Base-by-base conservation (phyloP, 2,329 filamentous ascomycete genomes). In the Pseudopithomyces chartarum region DNA sequence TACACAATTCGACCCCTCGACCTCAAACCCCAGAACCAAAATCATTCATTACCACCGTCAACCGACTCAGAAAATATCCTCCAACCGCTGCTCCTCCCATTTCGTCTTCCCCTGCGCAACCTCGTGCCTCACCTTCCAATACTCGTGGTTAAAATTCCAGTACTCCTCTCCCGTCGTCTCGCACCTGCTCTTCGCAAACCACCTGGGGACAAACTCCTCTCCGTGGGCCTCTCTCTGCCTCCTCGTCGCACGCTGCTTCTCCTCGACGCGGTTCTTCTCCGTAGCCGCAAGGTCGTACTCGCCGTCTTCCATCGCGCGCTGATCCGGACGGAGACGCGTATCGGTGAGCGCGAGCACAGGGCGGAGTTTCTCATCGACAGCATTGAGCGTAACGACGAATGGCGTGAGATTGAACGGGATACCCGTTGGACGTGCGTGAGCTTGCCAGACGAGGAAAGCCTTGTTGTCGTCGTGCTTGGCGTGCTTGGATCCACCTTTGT, bases 301-400 rank as follows among this genome's bases (percentile, higher is more conserved):
- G n/a, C 94, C 95, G 59, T 98, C 93, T 75, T 99, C 95, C 95
- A 99, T 99, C 1, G 95, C 95, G 11, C 95, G 85, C 79, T 99
- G 95, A 76, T 99, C 95, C 0, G 95, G 94, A 29, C 95, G 85
- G 32, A 97, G 81, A n/a, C 95, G 85, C 1, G 94, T 96, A 75
- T 99, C 95, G 0, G 95, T 99, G 0, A 95, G 95, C 36, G 95
- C 90, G 15, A 99, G 80, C 78, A 89, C 87, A 4, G 89, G 85
- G 50, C 79, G 81, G 17, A 99, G 82, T n/a, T 85, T 81, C n/a
- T 96, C 91, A 52, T 94, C 90, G 48, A 97, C 83, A 63, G 93
- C 91, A 77, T 99, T 99, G 62, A 99, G 89, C 0, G 93, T 96
- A 56, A 99, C 84, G 13, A 93, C 95, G 71, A 99, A 98, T 0